phyloP scores from a whole-genome alignment of 2,329 filamentous ascomycete species.

The Exophiala lecanii-corni region DNA sequence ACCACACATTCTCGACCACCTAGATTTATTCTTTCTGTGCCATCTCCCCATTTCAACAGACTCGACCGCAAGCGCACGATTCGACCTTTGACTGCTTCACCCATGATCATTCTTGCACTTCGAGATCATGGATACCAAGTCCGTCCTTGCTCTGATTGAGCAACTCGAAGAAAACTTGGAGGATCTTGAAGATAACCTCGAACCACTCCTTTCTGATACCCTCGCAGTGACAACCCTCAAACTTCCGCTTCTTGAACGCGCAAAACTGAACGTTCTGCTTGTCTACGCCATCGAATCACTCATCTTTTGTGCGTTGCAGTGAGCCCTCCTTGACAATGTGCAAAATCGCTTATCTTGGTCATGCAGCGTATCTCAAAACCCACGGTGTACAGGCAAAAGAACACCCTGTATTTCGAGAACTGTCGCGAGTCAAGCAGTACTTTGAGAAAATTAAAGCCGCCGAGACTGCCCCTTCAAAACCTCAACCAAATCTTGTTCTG shows the following conservation, averaged over 20 bases:
- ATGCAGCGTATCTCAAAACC: constrained; percentile 66
- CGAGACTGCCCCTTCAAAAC: constrained; percentile 56
- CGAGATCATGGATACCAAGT: constrained; percentile 20
- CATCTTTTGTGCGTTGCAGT: constrained; percentile 68
- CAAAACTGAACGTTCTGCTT: constrained; percentile 83
- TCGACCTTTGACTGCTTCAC: no score
- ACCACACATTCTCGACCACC: no score
- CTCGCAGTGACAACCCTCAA: constrained; percentile 68
- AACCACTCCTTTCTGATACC: constrained; percentile 64
- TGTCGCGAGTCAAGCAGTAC: constrained; percentile 83
- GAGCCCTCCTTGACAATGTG: not conserved
- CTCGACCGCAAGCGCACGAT: no score
- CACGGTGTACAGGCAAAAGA: constrained; percentile 75
- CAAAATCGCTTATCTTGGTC: not conserved
- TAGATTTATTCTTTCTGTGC: no score
- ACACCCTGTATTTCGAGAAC: constrained; percentile 79
- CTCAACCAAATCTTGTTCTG: constrained; percentile 54
- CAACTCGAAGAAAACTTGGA: constrained; percentile 75
- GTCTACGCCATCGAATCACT: constrained; percentile 89
- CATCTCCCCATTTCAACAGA: no score
- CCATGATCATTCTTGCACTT: no score
- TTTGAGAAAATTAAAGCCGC: constrained; percentile 83
- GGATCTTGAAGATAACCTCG: constrained; percentile 67
- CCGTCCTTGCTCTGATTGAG: constrained; percentile 61
- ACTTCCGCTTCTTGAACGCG: constrained; percentile 87